Base-by-base conservation (phyloP, 2,329 filamentous ascomycete genomes). In the Stachybotrys echinatus region DNA sequence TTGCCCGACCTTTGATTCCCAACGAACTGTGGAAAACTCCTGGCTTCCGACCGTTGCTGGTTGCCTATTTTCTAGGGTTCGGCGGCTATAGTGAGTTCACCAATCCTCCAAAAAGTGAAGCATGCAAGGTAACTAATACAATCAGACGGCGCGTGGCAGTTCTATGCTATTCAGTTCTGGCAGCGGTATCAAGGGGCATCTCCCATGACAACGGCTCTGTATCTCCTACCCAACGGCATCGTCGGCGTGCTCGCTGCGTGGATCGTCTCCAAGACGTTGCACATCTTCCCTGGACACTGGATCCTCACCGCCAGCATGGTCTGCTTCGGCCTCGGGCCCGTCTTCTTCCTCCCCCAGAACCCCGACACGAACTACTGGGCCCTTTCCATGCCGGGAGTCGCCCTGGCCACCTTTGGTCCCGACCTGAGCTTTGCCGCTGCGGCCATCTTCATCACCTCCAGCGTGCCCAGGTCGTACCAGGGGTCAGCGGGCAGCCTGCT, bases 1-100 rank as follows among this genome's bases (percentile, higher is more conserved):
- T 57, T 42, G 66, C 74, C 0, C 61, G 74, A 42, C 80, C 81
- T 1, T 66, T 85, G 1, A 68, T 86, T 17, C 81, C 82, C 1
- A 70, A 81, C 57, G 64, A 73, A 47, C 27, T 46, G 4, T 46
- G 44, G 44, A 34, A 18, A 21, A 46, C 44, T 4, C 44, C 44
- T 5, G 44, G 27, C 5, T 46, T 46, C 27, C 22, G 14, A 12
- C 44, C 44, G 23, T 37, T 46, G n/a, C 23, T 46, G 10, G n/a
- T 46, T 12, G 27, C 44, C 12, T 46, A 46, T 19, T 46, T 46
- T 37, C 44, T 46, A 20, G 44, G 44, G 5, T 46, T 34, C 19
- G 44, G 44, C 20, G 44, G 23, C 17, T 46, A 19, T 18, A 31
- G 44, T 46, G 27, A 46, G 44, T 37, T 46, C 27, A 5, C 23